Base-by-base conservation (phyloP, 2,329 filamentous ascomycete genomes). In the Aspergillus sp. region DNA sequence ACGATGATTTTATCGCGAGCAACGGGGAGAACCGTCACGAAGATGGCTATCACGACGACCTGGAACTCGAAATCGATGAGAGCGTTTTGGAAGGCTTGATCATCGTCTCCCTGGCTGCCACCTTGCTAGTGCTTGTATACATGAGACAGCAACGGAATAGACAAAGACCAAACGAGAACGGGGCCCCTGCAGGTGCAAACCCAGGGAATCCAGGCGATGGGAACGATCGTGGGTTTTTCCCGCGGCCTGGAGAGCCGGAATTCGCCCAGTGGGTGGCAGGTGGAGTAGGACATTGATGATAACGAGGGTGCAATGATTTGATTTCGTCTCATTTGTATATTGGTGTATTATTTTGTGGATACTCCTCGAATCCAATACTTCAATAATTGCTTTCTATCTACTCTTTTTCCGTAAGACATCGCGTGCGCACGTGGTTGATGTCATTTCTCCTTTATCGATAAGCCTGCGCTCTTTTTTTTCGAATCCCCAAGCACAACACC, bases 61-160 rank as follows among this genome's bases (percentile, higher is more conserved):
- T 83, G 12, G 76, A 76, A 19, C 73, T 79, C 5, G 75, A 81
- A 2, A 75, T 86, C 28, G 86, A 91, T 40, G 88, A 90, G 37
- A 87, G 88, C 9, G 71, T 95, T 11, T 53, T 96, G 8, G 93
- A 97, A 66, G 91, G 86, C 35, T 68, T 96, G 26, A 73, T 95
- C 36, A 94, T 98, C 49, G 74, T 96, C 10, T 84, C 80, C 1
- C 71, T 97, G 10, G 84, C 87, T 0, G 82, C 83, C 10, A 81
- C 82, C 1, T 74, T 97, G 42, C 81, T 86, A 0, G 79, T 87
- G 41, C 72, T 97, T 29, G 76, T 97, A 11, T 95, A 90, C 66
- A 91, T 93, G 40, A 67, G 69, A 50, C 72, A 75, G 51, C 72
- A 72, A 36, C 64, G 64, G 13, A 68, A 66, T 37, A 57, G 64